phyloP scores from a whole-genome alignment of 2,329 filamentous ascomycete species.

The Seiridium cupressi region DNA sequence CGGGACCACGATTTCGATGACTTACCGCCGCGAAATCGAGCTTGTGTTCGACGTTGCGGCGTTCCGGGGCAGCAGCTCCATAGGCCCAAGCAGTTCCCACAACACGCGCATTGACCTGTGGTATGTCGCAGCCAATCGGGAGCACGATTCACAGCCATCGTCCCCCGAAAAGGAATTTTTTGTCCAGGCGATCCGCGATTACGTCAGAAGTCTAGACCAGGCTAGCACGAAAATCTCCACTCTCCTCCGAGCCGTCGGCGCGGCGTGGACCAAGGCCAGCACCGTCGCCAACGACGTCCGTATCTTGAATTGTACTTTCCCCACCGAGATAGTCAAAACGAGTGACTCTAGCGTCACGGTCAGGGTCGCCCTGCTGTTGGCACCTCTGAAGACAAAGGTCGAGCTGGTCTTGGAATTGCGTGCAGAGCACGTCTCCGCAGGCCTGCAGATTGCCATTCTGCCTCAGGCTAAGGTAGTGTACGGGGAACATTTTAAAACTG shows the following conservation, averaged over 20 bases:
- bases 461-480: constrained; percentile 66
- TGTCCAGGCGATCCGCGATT: constrained; percentile 67
- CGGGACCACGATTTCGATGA: constrained; percentile 67
- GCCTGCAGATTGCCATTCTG: constrained; percentile 52
- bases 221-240: constrained; percentile 52
- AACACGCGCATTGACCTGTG: constrained; percentile 65
- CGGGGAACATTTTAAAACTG: constrained; percentile 74
- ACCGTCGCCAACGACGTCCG: constrained; percentile 59
- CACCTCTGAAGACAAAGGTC: constrained; percentile 66
- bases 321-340: constrained; percentile 61
- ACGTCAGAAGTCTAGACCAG: constrained; percentile 61
- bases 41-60: constrained; percentile 67
- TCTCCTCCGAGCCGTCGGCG: constrained; percentile 58
- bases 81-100: not conserved
- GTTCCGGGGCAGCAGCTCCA: constrained; percentile 45
- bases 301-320: constrained; percentile 61
- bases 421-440: constrained; percentile 41
- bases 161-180: constrained; percentile 74
- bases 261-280: constrained; percentile 65
- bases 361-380: constrained; percentile 60
- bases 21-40: constrained; percentile 69
- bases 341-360: constrained; percentile 65
- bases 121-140: constrained; percentile 62
- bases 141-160: constrained; percentile 51
- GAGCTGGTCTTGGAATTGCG: constrained; percentile 58